phyloP scores from a whole-genome alignment of 1,284 basidiomycete genomes.

The Boletus holoroseus region DNA sequence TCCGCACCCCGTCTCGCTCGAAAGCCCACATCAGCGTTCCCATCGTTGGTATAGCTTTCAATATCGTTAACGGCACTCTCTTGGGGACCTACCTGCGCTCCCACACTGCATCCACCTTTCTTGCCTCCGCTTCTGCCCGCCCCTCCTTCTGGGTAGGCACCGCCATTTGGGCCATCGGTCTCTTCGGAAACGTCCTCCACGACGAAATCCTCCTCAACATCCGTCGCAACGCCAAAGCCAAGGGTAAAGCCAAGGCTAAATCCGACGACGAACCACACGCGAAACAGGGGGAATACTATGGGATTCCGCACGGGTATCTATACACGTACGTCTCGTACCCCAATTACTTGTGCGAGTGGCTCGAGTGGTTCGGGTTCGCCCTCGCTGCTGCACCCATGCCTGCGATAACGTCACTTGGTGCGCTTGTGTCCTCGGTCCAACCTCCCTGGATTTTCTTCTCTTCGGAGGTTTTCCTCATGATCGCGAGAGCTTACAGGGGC shows the following conservation, averaged over 20 bases:
- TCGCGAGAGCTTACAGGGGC: constrained; percentile 72
- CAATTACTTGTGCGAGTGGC: constrained; percentile 90
- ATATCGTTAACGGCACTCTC: constrained; percentile 67
- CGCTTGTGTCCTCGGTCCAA: constrained; percentile 41
- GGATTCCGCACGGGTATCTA: constrained; percentile 76
- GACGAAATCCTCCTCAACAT: constrained; percentile 84
- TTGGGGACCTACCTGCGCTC: constrained; percentile 67
- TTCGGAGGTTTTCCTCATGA: constrained; percentile 68
- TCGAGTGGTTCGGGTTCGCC: constrained; percentile 80
- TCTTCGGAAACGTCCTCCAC: constrained; percentile 78
- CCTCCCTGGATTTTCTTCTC: constrained; percentile 77
- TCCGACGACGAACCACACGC: constrained; percentile 21
- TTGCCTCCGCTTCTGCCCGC: constrained; percentile 34
- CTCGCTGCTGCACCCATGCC: constrained; percentile 53
- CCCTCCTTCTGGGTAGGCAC: constrained; percentile 61
- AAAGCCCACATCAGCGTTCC: constrained; percentile 69
- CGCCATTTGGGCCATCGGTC: constrained; percentile 62
- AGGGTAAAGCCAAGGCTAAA: constrained; percentile 36
- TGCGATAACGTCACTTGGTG: constrained; percentile 24
- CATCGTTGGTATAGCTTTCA: constrained; percentile 59
- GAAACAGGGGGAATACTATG: constrained; percentile 54
- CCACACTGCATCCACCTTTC: constrained; percentile 40
- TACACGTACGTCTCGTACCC: constrained; percentile 84
- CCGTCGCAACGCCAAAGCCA: constrained; percentile 43
- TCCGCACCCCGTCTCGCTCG: constrained; percentile 77